A percentile compares a stretch with the other conserved stretches of the same genome.
These are phyloP conservation scores for Aspergillus piperis DNA, from an alignment of 2,329 filamentous ascomycete genomes.

Conservation along the genomic window DNA sequence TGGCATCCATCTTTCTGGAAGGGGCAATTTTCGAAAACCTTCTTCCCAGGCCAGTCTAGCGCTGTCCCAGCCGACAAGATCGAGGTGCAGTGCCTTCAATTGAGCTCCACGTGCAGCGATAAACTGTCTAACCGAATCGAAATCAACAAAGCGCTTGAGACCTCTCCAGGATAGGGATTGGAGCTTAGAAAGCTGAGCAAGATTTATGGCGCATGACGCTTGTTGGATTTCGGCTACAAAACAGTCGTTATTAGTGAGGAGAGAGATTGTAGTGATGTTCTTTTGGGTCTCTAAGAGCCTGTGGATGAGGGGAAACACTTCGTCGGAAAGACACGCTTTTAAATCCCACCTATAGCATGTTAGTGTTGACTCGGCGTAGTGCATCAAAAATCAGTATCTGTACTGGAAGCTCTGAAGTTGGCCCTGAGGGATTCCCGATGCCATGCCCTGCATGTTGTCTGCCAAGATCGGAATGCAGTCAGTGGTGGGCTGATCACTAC, in stretches of 20 bases:
- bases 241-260: background rate
- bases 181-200: background rate
- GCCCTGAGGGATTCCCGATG: background rate
- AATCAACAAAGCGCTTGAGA: background rate
- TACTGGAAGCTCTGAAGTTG: background rate
- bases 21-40: background rate
- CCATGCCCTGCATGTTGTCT: background rate
- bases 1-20: background rate
- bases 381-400: background rate
- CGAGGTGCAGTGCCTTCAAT: background rate
- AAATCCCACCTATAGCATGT: background rate
- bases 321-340: background rate
- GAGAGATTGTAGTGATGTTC: background rate
- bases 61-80: background rate
- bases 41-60: background rate
- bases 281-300: background rate
- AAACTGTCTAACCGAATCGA: background rate
- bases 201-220: background rate
- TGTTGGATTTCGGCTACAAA: background rate
- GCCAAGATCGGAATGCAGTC: background rate
- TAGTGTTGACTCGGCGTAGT: background rate
- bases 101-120: background rate
- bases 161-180: background rate
- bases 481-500: background rate
- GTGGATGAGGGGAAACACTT: background rate